Conservation (phyloP, 768 basidiomycete species). For the Rhizopogon roseolus region DNA sequence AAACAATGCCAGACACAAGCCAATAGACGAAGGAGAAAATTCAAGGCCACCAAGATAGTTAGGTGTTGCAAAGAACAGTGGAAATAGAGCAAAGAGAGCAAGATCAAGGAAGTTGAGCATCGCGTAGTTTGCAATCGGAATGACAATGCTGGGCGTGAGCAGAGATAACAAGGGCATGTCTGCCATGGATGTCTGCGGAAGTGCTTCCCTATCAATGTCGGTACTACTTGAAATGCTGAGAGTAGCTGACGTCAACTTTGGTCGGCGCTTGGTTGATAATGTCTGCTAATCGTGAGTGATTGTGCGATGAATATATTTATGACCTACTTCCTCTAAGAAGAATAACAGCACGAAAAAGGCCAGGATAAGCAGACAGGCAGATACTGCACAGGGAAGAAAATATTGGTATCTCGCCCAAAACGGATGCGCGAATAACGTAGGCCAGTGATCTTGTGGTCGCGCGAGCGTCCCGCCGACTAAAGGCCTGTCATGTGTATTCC, state of each 20-base stretch:
- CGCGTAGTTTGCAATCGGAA: constrained; percentile 30
- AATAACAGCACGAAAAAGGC: constrained; percentile 40
- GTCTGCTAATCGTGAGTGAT: not conserved
- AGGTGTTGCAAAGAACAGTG: constrained; percentile 37
- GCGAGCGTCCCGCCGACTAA: constrained; percentile 56
- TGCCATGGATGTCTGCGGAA: constrained; percentile 4
- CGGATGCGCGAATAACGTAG: too few species aligned
- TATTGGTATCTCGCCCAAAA: constrained; percentile 51
- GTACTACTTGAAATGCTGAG: constrained; percentile 3
- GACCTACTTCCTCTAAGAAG: constrained; percentile 50
- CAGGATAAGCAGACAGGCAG: constrained; percentile 45
- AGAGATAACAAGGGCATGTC: constrained; percentile 41
- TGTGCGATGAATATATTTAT: not conserved
- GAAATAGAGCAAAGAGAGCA: constrained; percentile 30
- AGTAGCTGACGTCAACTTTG: not conserved
- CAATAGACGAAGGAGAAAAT: constrained; percentile 32
- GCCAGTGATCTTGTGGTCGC: constrained; percentile 49
- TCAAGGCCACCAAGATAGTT: constrained; percentile 34
- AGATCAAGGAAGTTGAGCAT: constrained; percentile 34
- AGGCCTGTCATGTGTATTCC: constrained; percentile 42
- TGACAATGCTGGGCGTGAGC: constrained; percentile 25
- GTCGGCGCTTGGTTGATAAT: not conserved
- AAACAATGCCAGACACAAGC: constrained; percentile 28
- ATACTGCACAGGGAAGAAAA: constrained; percentile 62
- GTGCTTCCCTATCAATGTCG: constrained; percentile 11